A percentile compares a stretch with the other conserved stretches of the same genome.
These are phyloP conservation scores for Fusarium verrucosum DNA, from an alignment of 2,329 filamentous ascomycete species.

Conservation along the genomic window DNA sequence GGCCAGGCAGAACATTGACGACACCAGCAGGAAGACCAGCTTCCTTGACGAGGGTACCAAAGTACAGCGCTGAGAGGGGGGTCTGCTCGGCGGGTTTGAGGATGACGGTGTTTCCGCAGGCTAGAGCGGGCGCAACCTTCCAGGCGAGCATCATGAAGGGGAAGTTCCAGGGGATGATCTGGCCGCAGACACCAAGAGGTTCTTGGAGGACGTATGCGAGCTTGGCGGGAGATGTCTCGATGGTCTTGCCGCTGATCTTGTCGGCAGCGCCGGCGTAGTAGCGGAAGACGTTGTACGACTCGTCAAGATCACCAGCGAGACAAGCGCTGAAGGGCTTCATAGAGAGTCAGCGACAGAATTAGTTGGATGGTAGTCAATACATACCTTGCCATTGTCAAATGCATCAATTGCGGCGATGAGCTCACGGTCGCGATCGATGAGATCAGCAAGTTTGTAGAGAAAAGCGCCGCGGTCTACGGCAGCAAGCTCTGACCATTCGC, in stretches of 20 bases:
- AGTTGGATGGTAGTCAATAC: too few species aligned
- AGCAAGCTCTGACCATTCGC: constrained; percentile 39
- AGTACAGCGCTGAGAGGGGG: constrained; percentile 65
- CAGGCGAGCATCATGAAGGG: constrained; percentile 63
- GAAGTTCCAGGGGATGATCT: constrained; percentile 67
- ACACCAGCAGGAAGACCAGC: constrained; percentile 79
- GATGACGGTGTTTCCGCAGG: constrained; percentile 67
- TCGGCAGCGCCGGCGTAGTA: constrained; percentile 78
- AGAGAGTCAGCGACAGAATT: neutral
- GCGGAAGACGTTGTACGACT: constrained; percentile 56
- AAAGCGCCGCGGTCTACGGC: constrained; percentile 35
- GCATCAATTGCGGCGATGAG: constrained; percentile 40
- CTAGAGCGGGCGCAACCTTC: constrained; percentile 73
- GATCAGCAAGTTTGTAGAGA: constrained; percentile 37
- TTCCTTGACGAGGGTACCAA: constrained; percentile 71
- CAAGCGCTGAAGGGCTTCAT: constrained; percentile 48
- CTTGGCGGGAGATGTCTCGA: constrained; percentile 69
- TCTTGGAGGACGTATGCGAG: constrained; percentile 74
- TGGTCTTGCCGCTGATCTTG: constrained; percentile 74
- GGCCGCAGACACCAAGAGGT: constrained; percentile 73
- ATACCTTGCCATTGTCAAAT: constrained; percentile 41
- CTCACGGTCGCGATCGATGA: constrained; percentile 39
- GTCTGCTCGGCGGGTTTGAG: constrained; percentile 69
- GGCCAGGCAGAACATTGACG: constrained; percentile 75
- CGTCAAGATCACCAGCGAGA: constrained; percentile 65